Conservation (phyloP, 2,329 filamentous ascomycete genomes). For the Huntiella abstrusa region DNA sequence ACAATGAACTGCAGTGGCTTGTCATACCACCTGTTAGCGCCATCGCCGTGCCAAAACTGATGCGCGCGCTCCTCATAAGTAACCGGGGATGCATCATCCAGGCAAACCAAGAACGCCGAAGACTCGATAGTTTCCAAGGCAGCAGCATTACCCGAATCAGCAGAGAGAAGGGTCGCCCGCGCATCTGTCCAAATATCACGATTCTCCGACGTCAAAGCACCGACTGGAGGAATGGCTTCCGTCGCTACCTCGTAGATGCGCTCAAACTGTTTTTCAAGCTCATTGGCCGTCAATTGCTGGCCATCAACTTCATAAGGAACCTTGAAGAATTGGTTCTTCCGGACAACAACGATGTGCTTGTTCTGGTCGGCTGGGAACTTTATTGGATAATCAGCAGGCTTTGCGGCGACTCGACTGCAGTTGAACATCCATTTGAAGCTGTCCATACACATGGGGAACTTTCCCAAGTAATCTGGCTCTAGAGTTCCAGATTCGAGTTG, state of each 20-base stretch:
- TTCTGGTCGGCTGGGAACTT: conserved; percentile 61
- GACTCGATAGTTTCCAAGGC: conserved; percentile 70
- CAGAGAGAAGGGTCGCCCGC: conserved; percentile 53
- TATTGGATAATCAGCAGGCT: conserved; percentile 61
- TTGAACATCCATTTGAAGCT: conserved; percentile 99
- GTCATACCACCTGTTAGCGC: conserved; percentile 90
- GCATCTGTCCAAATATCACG: conserved; percentile 84
- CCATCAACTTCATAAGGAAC: conserved; percentile 64
- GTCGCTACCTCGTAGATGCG: conserved; percentile 56
- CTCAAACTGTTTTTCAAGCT: conserved; percentile 79
- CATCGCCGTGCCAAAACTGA: conserved; percentile 97
- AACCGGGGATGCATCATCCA: conserved; percentile 79
- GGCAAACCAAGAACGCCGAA: conserved; percentile 75
- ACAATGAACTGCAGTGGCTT: conserved; percentile 96
- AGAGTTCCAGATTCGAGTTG: conserved; percentile 66
- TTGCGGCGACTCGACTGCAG: conserved; percentile 64
- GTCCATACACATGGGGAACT: conserved; percentile 93
- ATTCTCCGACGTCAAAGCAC: conserved; percentile 76
- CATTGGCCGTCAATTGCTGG: conserved; percentile 67
- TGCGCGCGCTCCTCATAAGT: conserved; percentile 90
- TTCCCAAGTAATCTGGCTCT: conserved; percentile 98
- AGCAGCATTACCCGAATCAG: conserved; percentile 60
- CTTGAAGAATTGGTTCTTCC: conserved; percentile 98
- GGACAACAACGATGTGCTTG: conserved; percentile 74
- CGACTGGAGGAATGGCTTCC: conserved; percentile 54